Percentiles rank a stretch among this genome's conserved stretches.
Evolutionary conservation across 164 flowering plant genomes (phyloP).

Genomic region (Vitis cinerea): DNA sequence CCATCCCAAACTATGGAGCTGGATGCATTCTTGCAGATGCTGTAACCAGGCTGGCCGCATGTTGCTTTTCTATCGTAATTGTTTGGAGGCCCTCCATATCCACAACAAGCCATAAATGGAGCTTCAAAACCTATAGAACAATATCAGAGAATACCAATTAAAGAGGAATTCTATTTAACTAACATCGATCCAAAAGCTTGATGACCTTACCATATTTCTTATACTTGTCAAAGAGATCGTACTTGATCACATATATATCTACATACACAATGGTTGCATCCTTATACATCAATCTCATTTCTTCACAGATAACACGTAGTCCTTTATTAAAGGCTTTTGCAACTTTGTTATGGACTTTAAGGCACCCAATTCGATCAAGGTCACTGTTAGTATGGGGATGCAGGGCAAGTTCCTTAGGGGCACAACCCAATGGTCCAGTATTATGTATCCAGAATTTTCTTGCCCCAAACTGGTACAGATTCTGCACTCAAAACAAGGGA

Average conservation of each 20-base stretch:
- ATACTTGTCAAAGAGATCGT: conserved; percentile 43
- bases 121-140: conserved; percentile 34
- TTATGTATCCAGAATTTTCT: conserved; percentile 64
- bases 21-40: conserved; percentile 30
- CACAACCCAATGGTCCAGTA: conserved; percentile 64
- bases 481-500: conserved; percentile 26
- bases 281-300: conserved; percentile 28
- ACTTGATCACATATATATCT: conserved; percentile 52
- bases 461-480: conserved; percentile 47
- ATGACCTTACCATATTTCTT: conserved; percentile 37
- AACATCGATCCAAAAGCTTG: not conserved
- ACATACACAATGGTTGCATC: conserved; percentile 46
- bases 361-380: conserved; percentile 48
- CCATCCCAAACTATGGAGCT: conserved; percentile 48
- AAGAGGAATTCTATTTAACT: not conserved
- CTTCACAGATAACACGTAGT: conserved; percentile 26
- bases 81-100: conserved; percentile 54
- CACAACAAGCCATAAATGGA: conserved; percentile 48
- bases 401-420: conserved; percentile 46
- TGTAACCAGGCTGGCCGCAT: conserved; percentile 37
- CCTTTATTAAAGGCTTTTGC: conserved; percentile 44
- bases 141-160: not conserved
- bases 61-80: conserved; percentile 37
- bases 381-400: conserved; percentile 18
- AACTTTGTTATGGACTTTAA: conserved; percentile 38